phyloP scores from a whole-genome alignment of 2,329 filamentous ascomycete genomes.

The Fusarium heterosporum region DNA sequence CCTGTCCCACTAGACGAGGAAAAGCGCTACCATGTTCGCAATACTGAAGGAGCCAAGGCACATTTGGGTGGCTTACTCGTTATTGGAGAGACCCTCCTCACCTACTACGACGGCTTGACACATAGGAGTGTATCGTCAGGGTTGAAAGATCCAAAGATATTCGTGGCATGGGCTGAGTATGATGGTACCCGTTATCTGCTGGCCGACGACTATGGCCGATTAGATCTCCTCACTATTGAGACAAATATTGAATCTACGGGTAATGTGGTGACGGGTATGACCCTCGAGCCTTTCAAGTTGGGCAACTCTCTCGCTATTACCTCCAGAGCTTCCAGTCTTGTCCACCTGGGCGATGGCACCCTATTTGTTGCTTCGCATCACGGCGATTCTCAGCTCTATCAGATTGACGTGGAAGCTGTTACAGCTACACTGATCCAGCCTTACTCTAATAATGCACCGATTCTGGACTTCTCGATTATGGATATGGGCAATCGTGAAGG shows the following conservation, averaged over 20 bases:
- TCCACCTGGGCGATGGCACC: slow-evolving; percentile 78
- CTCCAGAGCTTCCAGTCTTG: slow-evolving; percentile 80
- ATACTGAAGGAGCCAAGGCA: slow-evolving; percentile 64
- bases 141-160: slow-evolving; percentile 81
- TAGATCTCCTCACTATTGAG: slow-evolving; percentile 86
- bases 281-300: slow-evolving; percentile 64
- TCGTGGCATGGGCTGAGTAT: slow-evolving; percentile 90
- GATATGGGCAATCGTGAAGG: slow-evolving; percentile 90
- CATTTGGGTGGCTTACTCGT: slow-evolving; percentile 77
- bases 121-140: slow-evolving; percentile 73
- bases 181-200: slow-evolving; percentile 87
- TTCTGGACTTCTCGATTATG: slow-evolving; percentile 95
- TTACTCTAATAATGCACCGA: slow-evolving; percentile 81
- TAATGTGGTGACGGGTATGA: slow-evolving; percentile 77
- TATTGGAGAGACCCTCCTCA: slow-evolving; percentile 82
- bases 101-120: slow-evolving; percentile 85
- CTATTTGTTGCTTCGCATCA: slow-evolving; percentile 93
- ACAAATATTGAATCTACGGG: slow-evolving; percentile 72
- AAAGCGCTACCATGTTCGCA: slow-evolving; percentile 70
- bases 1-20: slow-evolving; percentile 69
- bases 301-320: slow-evolving; percentile 57
- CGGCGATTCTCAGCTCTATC: slow-evolving; percentile 88
- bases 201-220: slow-evolving; percentile 87
- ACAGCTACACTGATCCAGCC: slow-evolving; percentile 77
- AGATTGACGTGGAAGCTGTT: slow-evolving; percentile 58